phyloP scores from a whole-genome alignment of 2,329 filamentous ascomycete genomes.

The Aspergillus sp. region DNA sequence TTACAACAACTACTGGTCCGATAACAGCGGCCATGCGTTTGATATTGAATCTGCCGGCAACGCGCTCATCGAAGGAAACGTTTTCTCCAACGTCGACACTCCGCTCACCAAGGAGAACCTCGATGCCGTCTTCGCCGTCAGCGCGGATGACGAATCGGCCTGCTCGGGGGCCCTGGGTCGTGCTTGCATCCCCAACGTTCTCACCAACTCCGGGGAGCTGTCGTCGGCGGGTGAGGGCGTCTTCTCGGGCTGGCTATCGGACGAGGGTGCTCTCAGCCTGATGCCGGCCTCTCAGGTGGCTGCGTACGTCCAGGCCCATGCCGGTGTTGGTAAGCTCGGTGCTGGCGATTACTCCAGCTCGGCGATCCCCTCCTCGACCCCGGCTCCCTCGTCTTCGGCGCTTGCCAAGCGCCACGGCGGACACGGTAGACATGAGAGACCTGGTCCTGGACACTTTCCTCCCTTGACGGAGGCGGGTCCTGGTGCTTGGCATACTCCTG shows the following conservation, averaged over 20 bases:
- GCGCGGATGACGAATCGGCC: constrained; percentile 13
- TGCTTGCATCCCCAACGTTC: constrained; percentile 27
- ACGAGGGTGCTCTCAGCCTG: constrained; percentile 29
- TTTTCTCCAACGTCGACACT: constrained; percentile 43
- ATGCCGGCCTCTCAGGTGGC: constrained; percentile 24
- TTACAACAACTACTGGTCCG: constrained; percentile 37
- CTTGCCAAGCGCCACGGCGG: constrained; percentile 8
- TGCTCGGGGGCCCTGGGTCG: constrained; percentile 28
- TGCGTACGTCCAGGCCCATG: constrained; percentile 28
- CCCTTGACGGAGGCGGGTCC: constrained; percentile 11
- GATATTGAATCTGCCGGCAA: constrained; percentile 28
- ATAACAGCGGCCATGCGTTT: constrained; percentile 47
- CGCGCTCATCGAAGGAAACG: constrained; percentile 47
- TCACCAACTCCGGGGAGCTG: constrained; percentile 30
- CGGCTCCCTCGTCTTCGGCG: constrained; percentile 6
- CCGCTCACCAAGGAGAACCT: constrained; percentile 31
- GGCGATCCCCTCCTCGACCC: constrained; percentile 3
- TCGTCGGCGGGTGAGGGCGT: constrained; percentile 24
- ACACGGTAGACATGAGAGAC: neutral
- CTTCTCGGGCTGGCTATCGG: constrained; percentile 30
- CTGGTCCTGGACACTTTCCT: neutral
- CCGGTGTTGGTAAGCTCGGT: constrained; percentile 29
- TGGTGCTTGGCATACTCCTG: constrained; percentile 10
- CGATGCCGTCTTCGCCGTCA: constrained; percentile 29
- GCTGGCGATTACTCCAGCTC: constrained; percentile 7